Conservation (phyloP, 2,329 filamentous ascomycete genomes). For the Paecilomyces sp. region DNA sequence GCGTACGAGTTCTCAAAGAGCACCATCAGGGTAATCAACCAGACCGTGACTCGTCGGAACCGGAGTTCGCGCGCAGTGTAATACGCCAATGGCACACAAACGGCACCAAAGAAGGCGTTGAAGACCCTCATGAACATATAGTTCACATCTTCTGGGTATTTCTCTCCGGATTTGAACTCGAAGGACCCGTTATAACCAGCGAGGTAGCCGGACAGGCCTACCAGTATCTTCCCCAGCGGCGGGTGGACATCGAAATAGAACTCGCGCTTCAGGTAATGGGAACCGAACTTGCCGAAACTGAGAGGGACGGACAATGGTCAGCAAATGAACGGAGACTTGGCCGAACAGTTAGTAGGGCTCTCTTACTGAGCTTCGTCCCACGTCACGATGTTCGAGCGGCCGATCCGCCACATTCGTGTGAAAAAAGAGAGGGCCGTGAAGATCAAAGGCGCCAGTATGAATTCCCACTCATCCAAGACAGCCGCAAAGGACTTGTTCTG, state of each 20-base stretch:
- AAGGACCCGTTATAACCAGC: slow-evolving; percentile 98
- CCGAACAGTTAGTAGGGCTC: not conserved
- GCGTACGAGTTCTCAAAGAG: slow-evolving; percentile 99
- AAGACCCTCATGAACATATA: slow-evolving; percentile 99
- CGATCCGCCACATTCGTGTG: slow-evolving; percentile 62
- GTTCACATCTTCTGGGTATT: slow-evolving; percentile 86
- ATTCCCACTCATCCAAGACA: slow-evolving; percentile 52
- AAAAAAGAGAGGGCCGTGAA: slow-evolving; percentile 59
- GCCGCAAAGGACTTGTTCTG: slow-evolving; percentile 30
- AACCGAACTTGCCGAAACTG: slow-evolving; percentile 74
- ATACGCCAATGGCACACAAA: slow-evolving; percentile 90
- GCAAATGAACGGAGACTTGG: slow-evolving; percentile 1
- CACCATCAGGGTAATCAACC: slow-evolving; percentile 94
- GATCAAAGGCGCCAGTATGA: slow-evolving; percentile 55
- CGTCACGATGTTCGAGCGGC: slow-evolving; percentile 63
- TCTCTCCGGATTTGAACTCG: slow-evolving; percentile 98
- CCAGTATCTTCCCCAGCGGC: slow-evolving; percentile 95
- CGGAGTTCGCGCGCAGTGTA: slow-evolving; percentile 88
- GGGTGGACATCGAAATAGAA: slow-evolving; percentile 99
- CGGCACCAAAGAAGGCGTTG: slow-evolving; percentile 88
- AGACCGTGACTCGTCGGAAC: slow-evolving; percentile 78
- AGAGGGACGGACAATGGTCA: not conserved
- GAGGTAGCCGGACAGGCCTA: slow-evolving; percentile 90
- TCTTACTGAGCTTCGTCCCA: slow-evolving; percentile 71
- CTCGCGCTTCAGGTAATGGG: slow-evolving; percentile 97